Conservation (phyloP, 805 yeast genomes). For the Komagataella pastoris region DNA sequence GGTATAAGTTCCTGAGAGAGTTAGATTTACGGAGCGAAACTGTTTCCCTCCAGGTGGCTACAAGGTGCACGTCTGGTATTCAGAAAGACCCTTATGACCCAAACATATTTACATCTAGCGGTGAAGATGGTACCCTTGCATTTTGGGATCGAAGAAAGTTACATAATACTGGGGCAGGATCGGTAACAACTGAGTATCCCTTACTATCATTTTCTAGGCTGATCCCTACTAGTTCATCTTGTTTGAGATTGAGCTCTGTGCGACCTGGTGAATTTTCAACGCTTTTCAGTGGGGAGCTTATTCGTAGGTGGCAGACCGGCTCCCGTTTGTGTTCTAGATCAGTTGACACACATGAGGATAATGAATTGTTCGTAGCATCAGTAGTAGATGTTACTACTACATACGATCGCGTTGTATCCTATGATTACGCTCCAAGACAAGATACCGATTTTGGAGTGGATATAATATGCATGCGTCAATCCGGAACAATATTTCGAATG, state of each 20-base stretch:
- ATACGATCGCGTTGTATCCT: conserved; percentile 71
- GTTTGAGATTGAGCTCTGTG: conserved; percentile 55
- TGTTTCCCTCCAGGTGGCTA: conserved; percentile 62
- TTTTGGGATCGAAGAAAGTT: conserved; percentile 71
- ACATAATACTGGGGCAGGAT: conserved; percentile 4
- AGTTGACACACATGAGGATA: conserved; percentile 24
- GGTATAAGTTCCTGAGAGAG: conserved; percentile 66
- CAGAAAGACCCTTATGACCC: conserved; percentile 56
- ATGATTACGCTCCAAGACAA: conserved; percentile 61
- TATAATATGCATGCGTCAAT: conserved; percentile 78
- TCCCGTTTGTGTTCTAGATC: conserved; percentile 5
- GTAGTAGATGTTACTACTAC: conserved; percentile 68
- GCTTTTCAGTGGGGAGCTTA: conserved; percentile 61
- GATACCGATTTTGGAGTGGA: conserved; percentile 39
- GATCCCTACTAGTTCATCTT: conserved; percentile 48
- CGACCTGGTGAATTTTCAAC: conserved; percentile 67
- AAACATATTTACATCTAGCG: conserved; percentile 56
- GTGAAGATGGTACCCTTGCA: conserved; percentile 77
- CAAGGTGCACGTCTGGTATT: conserved; percentile 58
- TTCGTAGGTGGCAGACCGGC: conserved; percentile 74
- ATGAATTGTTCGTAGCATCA: conserved; percentile 57
- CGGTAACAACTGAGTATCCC: conserved; percentile 33
- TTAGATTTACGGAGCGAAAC: conserved; percentile 56
- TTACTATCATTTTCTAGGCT: conserved; percentile 46
- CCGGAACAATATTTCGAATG: conserved; percentile 80